These are phyloP conservation scores for Wallacemonas rigidus DNA, from an alignment of 208 protist species.

Conservation along the genomic window DNA sequence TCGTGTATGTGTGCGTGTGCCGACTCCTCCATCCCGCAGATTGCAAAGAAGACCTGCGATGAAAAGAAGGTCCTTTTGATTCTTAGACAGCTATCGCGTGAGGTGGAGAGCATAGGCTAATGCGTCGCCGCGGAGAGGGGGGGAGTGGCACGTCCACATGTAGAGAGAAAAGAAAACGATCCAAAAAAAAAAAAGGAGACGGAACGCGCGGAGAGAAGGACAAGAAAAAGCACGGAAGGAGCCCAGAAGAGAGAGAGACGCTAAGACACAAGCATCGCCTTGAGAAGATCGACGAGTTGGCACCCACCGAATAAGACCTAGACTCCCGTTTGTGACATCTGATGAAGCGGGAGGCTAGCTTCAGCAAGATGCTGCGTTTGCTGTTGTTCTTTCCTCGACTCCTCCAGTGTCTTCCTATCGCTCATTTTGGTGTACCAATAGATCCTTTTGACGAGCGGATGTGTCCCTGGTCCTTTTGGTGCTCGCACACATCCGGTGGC, in stretches of 20 bases:
- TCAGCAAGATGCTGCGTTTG: not conserved
- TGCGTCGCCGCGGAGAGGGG: not conserved
- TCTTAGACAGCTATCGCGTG: slow-evolving; percentile 12
- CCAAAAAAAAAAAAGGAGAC: not conserved
- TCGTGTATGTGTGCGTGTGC: no score
- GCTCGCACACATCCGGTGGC: not conserved
- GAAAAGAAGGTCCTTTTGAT: not conserved
- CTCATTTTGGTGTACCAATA: no score
- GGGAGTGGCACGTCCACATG: no score
- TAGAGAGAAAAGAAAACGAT: not conserved
- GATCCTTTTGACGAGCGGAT: no score
- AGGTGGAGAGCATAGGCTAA: slow-evolving; percentile 13
- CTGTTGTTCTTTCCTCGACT: no score
- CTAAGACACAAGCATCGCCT: not conserved
- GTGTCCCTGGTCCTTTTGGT: not conserved
- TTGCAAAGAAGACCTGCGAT: no score
- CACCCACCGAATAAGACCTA: not conserved
- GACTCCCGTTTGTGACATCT: not conserved
- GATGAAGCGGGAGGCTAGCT: not conserved
- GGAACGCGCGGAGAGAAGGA: not conserved
- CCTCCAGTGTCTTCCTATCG: no score
- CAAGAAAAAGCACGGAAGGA: not conserved
- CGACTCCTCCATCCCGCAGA: no score
- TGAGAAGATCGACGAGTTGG: not conserved
- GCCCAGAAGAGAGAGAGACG: not conserved